phyloP scores from a whole-genome alignment of 139 green algal species.

The Mychonastes homosphaera region DNA sequence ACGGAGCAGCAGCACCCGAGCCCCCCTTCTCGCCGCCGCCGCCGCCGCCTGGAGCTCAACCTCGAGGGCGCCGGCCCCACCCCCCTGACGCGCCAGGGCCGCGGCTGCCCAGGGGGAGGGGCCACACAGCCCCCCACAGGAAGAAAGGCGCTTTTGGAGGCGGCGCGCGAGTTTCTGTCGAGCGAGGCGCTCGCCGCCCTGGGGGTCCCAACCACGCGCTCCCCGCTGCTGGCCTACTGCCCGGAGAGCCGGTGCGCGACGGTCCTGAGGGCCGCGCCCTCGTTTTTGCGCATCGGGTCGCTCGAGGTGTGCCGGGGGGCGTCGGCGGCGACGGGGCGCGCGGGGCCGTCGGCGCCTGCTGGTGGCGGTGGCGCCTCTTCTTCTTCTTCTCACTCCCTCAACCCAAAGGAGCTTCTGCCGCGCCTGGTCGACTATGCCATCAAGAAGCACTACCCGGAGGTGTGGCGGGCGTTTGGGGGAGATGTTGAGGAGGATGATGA shows the following conservation, averaged over 20 bases:
- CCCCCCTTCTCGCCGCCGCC: not conserved
- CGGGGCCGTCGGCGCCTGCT: slow-evolving; percentile 24
- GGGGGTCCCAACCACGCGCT: slow-evolving; percentile 4
- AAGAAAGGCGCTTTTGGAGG: slow-evolving; percentile 13
- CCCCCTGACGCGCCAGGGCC: slow-evolving; percentile 29
- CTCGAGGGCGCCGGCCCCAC: slow-evolving; percentile 52
- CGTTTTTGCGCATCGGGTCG: slow-evolving; percentile 42
- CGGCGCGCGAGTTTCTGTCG: slow-evolving; percentile 49
- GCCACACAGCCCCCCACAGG: too few relatives aligned
- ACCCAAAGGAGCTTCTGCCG: slow-evolving; percentile 38
- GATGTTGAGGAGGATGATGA: not conserved
- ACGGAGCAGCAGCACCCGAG: not conserved
- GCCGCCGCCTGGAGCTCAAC: slow-evolving; percentile 33
- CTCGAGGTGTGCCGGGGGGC: slow-evolving; percentile 48
- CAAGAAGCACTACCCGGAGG: slow-evolving; percentile 24
- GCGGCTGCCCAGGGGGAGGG: too few relatives aligned
- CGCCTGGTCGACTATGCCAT: slow-evolving; percentile 33
- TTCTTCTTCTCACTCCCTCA: too few relatives aligned
- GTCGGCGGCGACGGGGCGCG: slow-evolving; percentile 25
- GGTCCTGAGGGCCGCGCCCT: slow-evolving; percentile 14
- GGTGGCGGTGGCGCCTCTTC: too few relatives aligned
- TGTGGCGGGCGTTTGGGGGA: slow-evolving; percentile 29
- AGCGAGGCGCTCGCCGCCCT: slow-evolving; percentile 52
- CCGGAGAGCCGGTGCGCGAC: not conserved
- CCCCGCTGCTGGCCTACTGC: not conserved